These are phyloP conservation scores for Torulaspora franciscae DNA, from an alignment of 805 yeast genomes.

Conservation along the genomic window DNA sequence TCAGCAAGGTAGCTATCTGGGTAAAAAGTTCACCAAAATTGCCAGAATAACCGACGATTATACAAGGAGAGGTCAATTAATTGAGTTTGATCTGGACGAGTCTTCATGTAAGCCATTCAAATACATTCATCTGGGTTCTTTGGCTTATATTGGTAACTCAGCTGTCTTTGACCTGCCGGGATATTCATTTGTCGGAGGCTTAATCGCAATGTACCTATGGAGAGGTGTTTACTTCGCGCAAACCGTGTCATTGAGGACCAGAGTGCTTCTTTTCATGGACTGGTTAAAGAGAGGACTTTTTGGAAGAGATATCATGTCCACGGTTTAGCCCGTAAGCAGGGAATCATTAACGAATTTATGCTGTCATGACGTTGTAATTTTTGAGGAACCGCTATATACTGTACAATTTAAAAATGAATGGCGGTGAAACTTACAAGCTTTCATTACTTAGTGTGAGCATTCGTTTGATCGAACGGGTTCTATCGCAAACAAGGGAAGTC, in stretches of 20 bases:
- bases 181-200: slow-evolving; percentile 57
- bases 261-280: slow-evolving; percentile 60
- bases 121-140: slow-evolving; percentile 59
- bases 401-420: background rate
- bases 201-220: slow-evolving; percentile 69
- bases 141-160: slow-evolving; percentile 65
- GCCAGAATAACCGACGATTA: slow-evolving; percentile 42
- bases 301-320: slow-evolving; percentile 45
- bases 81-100: slow-evolving; percentile 35
- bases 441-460: no score
- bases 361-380: background rate
- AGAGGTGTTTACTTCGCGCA: slow-evolving; percentile 66
- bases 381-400: background rate
- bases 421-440: background rate
- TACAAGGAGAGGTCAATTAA: slow-evolving; percentile 9
- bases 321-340: slow-evolving; percentile 2
- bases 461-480: no score
- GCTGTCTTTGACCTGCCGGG: slow-evolving; percentile 66
- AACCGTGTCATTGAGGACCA: slow-evolving; percentile 58
- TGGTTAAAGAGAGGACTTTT: slow-evolving; percentile 61
- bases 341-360: background rate
- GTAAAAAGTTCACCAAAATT: slow-evolving; percentile 51
- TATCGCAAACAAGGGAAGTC: no score
- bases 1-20: slow-evolving; percentile 66
- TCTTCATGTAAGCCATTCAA: slow-evolving; percentile 53